These are phyloP conservation scores for Mycena citricolor DNA, from an alignment of 1,284 basidiomycete genomes.

Conservation along the genomic window DNA sequence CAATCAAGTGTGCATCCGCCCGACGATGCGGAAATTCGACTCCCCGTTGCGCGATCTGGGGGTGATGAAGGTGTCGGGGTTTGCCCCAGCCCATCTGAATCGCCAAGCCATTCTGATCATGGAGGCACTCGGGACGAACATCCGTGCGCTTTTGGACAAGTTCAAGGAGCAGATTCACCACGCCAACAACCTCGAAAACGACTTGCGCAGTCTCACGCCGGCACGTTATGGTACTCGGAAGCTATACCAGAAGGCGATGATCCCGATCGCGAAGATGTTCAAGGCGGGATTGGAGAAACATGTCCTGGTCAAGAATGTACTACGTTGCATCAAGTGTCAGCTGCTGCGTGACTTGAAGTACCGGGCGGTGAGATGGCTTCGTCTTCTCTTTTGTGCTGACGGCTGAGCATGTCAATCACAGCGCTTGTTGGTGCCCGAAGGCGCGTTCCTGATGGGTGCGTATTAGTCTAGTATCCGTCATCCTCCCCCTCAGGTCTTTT, in stretches of 20 bases:
- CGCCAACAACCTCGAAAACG: conserved; percentile 14
- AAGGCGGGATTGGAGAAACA: conserved; percentile 13
- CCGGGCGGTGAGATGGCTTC: conserved; percentile 15
- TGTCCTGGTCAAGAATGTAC: conserved; percentile 15
- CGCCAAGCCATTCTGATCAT: conserved; percentile 21
- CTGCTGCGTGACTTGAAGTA: conserved; percentile 20
- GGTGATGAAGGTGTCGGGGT: conserved; percentile 19
- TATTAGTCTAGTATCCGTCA: not conserved
- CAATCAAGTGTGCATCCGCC: conserved; percentile 20
- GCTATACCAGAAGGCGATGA: conserved; percentile 17
- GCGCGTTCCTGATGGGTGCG: conserved; percentile 18
- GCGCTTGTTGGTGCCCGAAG: conserved; percentile 15
- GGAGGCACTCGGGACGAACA: conserved; percentile 15
- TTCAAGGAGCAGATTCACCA: conserved; percentile 15
- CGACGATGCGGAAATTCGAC: conserved; percentile 19
- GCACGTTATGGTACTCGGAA: conserved; percentile 12
- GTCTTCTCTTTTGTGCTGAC: not conserved
- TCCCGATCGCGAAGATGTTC: conserved; percentile 18
- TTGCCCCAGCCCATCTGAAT: conserved; percentile 20
- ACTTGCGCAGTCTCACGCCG: conserved; percentile 12
- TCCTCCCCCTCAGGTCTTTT: not conserved
- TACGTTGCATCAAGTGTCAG: conserved; percentile 21
- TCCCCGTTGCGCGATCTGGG: conserved; percentile 16
- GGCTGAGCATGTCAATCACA: not conserved
- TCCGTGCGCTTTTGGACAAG: not conserved